Base-by-base conservation (phyloP, 2,329 filamentous ascomycete genomes). In the Nemania bipapillata region DNA sequence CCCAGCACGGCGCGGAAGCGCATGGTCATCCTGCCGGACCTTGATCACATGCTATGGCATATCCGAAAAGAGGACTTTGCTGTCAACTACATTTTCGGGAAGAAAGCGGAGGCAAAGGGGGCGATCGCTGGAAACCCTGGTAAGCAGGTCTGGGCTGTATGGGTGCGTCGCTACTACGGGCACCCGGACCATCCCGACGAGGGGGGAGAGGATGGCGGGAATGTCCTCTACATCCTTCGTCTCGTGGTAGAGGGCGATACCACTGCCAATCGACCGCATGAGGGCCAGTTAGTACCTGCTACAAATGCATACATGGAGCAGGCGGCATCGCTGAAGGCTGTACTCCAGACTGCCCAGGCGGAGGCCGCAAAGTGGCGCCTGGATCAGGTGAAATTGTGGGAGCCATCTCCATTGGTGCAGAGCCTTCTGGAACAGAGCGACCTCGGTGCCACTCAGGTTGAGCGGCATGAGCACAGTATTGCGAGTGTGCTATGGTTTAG, bases 21-120 rank as follows among this genome's bases (percentile, higher is more conserved):
- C 15, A 22, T 70, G 4, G 47, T 60, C 2, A 60, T 73, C 11
- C 52, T 73, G 17, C 66, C 70, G 2, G 61, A 72, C 15, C 26
- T 73, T 1, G 66, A 70, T 15, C 70, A 73, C 12, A 73, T 72
- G 68, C 62, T 73, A 5, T 73, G 68, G 70, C 70, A 73, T 63
- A 71, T 73, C 42, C 32, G 68, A 20, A 73, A 72, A 37, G 72
- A 65, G 32, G 70, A 73, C 11, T 73, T 71, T 52, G 70, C 63
- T 2, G 70, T 62, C 1, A 17, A 62, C 0, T 32, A 71, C 50
- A 4, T 72, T 17, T 74, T 72, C 26, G 62, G 55, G 0, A 66
- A 64, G 42, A 69, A 1, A 11, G 35, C 68, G 1, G 15, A 37
- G 4, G 65, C 58, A 0, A 71, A 71, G 35, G 70, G 72, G 2